Base-by-base conservation (phyloP, 805 yeast species). In the Candida chilensis region DNA sequence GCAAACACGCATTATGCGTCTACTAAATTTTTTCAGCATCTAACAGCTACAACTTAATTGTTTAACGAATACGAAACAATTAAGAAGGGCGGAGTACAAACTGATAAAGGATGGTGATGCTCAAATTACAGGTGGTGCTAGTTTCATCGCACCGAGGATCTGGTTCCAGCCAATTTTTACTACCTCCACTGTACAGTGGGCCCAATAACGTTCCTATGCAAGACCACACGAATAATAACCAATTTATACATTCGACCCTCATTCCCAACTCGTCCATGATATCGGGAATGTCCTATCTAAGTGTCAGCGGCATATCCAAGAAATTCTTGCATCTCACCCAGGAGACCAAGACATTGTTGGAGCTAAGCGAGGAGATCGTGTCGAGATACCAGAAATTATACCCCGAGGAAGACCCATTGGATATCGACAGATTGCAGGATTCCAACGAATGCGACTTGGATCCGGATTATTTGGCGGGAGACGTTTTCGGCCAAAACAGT, bases 371-470 rank as follows among this genome's bases (percentile, higher is more conserved):
- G 4, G 85, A 76, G 32, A 65, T 83, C 15, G 47, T 57, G n/a
- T 49, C 48, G 5, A 64, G 85, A 35, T 78, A 74, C 44, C 48
- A 58, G 20, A 75, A 72, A 44, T 56, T 83, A 31, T 84, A 84
- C 38, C 92, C 92, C 0, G 63, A 63, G 15, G 76, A 69, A 29
- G 71, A 65, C 4, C 65, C 67, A 1, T 48, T 82, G 13, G 60
- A 61, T 5, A 70, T 84, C 24, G 54, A 65, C n/a, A 68, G 71
- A 30, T 52, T 84, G 4, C 94, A 83, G 45, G 90, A 83, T 48
- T 51, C 50, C 25, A 68, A 73, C 35, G 67, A 67, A 33, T 81
- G 88, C 40, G 94, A 84, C 46, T 54, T 84, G 33, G 95, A 84
- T 49, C 88, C 88, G 0, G 94, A 82, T 36, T 83, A 76, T 38